Base-by-base conservation (phyloP, 805 yeast species). In the Peterozyma xylosa region DNA sequence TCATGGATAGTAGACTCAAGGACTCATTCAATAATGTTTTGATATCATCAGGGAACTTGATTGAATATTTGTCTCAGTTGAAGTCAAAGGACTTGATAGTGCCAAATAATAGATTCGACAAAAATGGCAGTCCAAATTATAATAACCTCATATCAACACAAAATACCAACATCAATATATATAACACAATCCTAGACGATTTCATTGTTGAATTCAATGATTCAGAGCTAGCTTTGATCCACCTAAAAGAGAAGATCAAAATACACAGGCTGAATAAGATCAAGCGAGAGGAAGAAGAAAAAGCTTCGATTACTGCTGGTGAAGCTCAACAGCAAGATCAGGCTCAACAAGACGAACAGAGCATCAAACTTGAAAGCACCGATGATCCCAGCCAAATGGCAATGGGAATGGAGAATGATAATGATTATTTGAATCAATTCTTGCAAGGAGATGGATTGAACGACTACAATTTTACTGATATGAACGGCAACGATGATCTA, bases 21-120 rank as follows among this genome's bases (percentile, higher is more conserved):
- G 41, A 45, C 37, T 45, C 47, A 11, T 45, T 45, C 42, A 30
- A 41, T 21, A 45, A 45, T 17, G 18, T 45, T 9, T 41, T 45
- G 15, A 11, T 41, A n/a, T 45, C 47, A 4, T 17, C 47, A 4
- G 43, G 44, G 9, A 41, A 34, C 16, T 34, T 45, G 17, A 33
- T 45, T 9, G 47, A 45, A 33, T 45, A 45, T 33, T 21, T 45
- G 18, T 11, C 37, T 9, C 15, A 14, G 3, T 30, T 45, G 18
- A 45, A 44, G 35, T 45, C 50, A n/a, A 42, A 44, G 35, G 43
- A 46, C 35, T 39, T 48, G 15, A 39, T 41, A 14, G 42, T 42
- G 6, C 46, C 47, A 16, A 46, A 46, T 33, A 43, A 40, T 18
- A 35, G 32, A 30, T 16, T 45, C 7, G 39, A 45, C 17, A 29